Conservation (phyloP, 2,329 filamentous ascomycete species). For the Biscogniauxia marginata region DNA sequence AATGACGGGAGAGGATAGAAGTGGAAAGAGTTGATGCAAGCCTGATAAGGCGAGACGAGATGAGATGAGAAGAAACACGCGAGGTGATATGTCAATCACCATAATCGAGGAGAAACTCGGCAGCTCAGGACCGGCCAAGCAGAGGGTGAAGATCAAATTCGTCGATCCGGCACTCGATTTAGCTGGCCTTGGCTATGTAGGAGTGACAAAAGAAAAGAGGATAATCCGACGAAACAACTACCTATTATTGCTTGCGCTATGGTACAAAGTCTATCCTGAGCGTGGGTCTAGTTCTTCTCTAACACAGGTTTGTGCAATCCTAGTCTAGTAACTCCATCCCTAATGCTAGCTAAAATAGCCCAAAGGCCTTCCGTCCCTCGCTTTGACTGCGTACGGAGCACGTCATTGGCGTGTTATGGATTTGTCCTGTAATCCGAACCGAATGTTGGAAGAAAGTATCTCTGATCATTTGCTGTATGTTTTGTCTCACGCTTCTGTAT, state of each 20-base stretch:
- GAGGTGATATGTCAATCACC: background rate
- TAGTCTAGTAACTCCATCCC: background rate
- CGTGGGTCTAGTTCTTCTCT: background rate
- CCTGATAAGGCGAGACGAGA: background rate
- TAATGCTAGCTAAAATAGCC: background rate
- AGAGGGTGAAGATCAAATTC: background rate
- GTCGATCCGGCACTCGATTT: background rate
- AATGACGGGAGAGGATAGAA: background rate
- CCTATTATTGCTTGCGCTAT: background rate
- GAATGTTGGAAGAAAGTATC: background rate
- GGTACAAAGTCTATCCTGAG: background rate
- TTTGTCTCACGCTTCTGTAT: background rate
- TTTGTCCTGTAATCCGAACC: background rate
- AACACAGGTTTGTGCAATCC: background rate
- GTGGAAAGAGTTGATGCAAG: background rate
- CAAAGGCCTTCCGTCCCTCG: background rate
- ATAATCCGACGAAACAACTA: background rate
- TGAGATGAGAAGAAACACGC: background rate
- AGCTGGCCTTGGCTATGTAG: background rate
- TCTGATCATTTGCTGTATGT: background rate
- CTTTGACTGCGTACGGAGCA: background rate
- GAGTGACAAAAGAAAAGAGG: background rate
- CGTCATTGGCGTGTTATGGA: background rate
- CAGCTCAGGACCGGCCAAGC: background rate
- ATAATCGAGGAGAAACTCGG: background rate